Evolutionary conservation across 208 protist genomes (phyloP).

Genomic region (Acanthamoeba culbertsoni): DNA sequence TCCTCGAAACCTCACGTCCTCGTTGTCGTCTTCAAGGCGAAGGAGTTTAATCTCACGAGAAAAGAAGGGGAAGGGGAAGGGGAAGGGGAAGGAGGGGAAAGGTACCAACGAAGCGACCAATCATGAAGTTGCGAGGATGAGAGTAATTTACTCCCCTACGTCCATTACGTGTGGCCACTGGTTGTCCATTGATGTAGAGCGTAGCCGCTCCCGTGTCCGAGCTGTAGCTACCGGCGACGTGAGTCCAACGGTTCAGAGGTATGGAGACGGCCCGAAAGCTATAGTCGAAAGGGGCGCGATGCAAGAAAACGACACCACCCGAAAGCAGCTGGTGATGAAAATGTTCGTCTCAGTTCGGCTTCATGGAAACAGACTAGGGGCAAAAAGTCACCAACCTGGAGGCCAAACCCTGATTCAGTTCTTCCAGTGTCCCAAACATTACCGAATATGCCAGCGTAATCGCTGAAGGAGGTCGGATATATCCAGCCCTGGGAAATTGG

Average conservation of each 20-base stretch:
- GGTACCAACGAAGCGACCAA: background rate
- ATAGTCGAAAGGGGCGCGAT: background rate
- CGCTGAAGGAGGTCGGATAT: background rate
- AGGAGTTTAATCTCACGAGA: too few relatives aligned
- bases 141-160: background rate
- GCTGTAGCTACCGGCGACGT: background rate
- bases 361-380: too few relatives aligned
- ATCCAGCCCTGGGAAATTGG: background rate
- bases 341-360: background rate
- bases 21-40: background rate
- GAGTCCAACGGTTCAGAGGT: background rate
- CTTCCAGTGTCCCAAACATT: background rate
- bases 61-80: too few relatives aligned
- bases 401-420: background rate
- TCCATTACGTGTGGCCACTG: background rate
- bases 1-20: slow-evolving; percentile 26
- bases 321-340: background rate
- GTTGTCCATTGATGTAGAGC: background rate
- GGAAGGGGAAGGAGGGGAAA: too few relatives aligned
- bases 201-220: background rate
- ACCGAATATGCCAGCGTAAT: background rate
- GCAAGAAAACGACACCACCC: background rate
- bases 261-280: background rate
- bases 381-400: background rate
- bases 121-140: background rate